Conservation (phyloP, 306 rosid species). For the Carpinus viminea region DNA sequence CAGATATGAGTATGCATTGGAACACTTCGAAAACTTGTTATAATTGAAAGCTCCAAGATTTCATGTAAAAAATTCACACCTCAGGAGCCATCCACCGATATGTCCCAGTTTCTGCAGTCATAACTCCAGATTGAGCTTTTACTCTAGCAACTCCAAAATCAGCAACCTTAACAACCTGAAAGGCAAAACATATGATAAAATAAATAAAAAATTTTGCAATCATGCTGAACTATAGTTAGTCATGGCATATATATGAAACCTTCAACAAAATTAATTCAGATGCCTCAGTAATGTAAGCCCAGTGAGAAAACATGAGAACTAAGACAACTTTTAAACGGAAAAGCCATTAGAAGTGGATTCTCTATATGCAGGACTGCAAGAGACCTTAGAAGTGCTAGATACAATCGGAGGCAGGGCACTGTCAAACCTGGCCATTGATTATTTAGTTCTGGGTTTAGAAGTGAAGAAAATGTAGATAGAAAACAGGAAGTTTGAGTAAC, state of each 20-base stretch:
- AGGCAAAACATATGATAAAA: constrained; percentile 12
- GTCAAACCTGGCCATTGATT: background rate
- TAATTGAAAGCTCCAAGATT: background rate
- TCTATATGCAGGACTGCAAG: background rate
- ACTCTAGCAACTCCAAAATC: constrained; percentile 99
- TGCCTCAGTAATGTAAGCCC: background rate
- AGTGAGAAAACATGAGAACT: background rate
- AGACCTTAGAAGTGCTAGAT: background rate
- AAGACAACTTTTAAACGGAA: background rate
- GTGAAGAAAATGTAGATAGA: background rate
- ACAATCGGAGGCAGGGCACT: background rate
- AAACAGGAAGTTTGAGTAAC: no score
- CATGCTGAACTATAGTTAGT: background rate
- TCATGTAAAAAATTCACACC: constrained; percentile 40
- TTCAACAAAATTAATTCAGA: background rate
- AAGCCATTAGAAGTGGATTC: background rate
- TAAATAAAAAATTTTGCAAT: background rate
- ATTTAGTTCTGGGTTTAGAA: background rate
- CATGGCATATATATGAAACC: background rate
- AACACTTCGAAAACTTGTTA: constrained; percentile 27
- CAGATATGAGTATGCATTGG: constrained; percentile 13
- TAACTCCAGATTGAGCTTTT: constrained; percentile 89
- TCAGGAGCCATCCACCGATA: constrained; percentile 99
- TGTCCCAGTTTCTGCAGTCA: constrained; percentile 99
- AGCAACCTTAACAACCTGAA: constrained; percentile 92